Evolutionary conservation across 2,329 filamentous ascomycete species (phyloP), one percentile per base, ranked within the genome.

Genomic region (Colletotrichum sp.): DNA sequence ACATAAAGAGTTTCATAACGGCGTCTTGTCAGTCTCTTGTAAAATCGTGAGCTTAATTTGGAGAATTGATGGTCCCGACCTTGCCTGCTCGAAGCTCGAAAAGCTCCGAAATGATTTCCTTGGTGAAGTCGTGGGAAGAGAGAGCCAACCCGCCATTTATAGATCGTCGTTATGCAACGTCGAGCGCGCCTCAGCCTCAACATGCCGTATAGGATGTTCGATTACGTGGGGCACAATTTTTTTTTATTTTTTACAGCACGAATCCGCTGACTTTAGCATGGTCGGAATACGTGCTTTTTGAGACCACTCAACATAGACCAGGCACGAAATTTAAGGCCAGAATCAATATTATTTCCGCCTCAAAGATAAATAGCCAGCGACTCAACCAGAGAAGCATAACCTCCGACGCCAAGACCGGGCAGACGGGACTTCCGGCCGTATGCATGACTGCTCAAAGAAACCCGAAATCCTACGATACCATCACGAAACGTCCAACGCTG

Each of bases 381-480:
- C 63, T 66, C 63, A 28, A 52, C 34, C 10, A 52, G 59, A 36
- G 63, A n/a, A 39, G 39, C 36, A 3, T 60, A 30, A n/a, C 39
- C 32, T 69, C 30, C 30, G 52, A 69, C 66, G 52, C 52, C 52
- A 44, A 57, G 15, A 30, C n/a, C 66, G 32, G 66, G 32, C 52
- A 59, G 52, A 57, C 49, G 21, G 24, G 5, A 7, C 24, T 34
- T 44, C 66, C 24, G 55, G 24, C 66, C 32, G 16, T 8, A 59
- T 59, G 32, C 52, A 59, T 39, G 18, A 59, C 52, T 69, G 66
- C 32, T 13, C 59, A 21, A 44, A 36, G n/a, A 72, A 62, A 15
- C 30, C 64, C 28, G 16, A 55, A 59, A 69, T 69, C 57, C 39
- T 70, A 64, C 64, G 60, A 59, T 6, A 44, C 21, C 39, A 72